These are phyloP conservation scores for Diutina siamensis DNA, from an alignment of 1,139 yeast genomes.

Conservation along the genomic window DNA sequence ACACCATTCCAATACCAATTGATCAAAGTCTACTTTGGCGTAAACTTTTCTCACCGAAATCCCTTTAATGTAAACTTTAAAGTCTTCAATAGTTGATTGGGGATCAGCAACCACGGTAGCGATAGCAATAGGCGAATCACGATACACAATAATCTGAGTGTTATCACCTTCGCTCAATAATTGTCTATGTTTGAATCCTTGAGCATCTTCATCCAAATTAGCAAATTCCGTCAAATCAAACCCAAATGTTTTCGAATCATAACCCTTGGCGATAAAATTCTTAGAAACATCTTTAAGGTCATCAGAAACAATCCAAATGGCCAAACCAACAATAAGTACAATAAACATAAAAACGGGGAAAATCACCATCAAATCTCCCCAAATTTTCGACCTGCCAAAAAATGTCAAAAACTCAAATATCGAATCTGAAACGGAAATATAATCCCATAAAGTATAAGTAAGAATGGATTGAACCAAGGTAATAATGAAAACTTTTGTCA, in stretches of 20 bases:
- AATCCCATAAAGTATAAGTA: conserved; percentile 15
- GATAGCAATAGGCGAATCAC: conserved; percentile 59
- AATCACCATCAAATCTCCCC: conserved; percentile 17
- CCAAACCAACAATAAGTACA: conserved; percentile 17
- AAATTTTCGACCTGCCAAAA: conserved; percentile 7
- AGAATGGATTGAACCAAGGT: conserved; percentile 13
- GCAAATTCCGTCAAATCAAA: conserved; percentile 40
- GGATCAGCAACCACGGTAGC: conserved; percentile 30
- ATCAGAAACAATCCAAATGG: conserved; percentile 29
- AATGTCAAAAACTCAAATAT: conserved; percentile 22
- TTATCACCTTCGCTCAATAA: conserved; percentile 17
- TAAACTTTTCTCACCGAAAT: conserved; percentile 59
- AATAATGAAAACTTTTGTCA: conserved; percentile 8
- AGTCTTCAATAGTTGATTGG: conserved; percentile 25
- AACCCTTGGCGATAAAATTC: conserved; percentile 21
- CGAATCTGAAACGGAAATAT: conserved; percentile 24
- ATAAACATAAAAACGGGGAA: conserved; percentile 18
- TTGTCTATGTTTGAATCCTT: conserved; percentile 11
- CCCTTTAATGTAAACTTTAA: conserved; percentile 41
- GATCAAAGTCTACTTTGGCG: conserved; percentile 47
- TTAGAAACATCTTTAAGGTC: conserved; percentile 36
- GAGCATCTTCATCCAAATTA: conserved; percentile 16
- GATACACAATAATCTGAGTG: conserved; percentile 45
- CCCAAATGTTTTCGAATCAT: conserved; percentile 38
- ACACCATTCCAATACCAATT: conserved; percentile 52